A percentile compares a stretch with the other conserved stretches of the same genome.
Evolutionary conservation across 768 basidiomycete species (phyloP).

Genomic region (Paxillus involutus): DNA sequence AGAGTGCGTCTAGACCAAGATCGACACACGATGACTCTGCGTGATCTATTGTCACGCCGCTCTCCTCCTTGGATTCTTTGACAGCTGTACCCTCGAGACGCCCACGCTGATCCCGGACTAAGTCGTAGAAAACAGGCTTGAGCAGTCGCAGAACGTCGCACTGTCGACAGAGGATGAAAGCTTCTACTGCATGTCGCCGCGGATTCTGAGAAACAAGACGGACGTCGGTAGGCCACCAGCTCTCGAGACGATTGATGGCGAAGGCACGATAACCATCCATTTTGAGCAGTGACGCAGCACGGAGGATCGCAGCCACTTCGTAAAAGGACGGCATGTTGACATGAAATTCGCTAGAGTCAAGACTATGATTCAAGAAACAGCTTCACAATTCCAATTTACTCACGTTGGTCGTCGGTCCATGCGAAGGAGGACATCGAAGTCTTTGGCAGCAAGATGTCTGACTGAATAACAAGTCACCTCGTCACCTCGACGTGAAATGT

Average conservation of each 20-base stretch:
- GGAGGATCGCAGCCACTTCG: slow-evolving; percentile 33
- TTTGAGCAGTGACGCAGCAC: slow-evolving; percentile 32
- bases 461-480: background rate
- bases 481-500: background rate
- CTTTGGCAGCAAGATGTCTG: background rate
- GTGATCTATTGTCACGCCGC: background rate
- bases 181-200: slow-evolving; percentile 27
- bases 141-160: slow-evolving; percentile 29
- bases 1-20: background rate
- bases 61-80: background rate
- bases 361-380: background rate
- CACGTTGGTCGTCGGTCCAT: slow-evolving; percentile 1
- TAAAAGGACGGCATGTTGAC: slow-evolving; percentile 26
- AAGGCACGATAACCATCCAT: slow-evolving; percentile 32
- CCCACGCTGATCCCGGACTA: slow-evolving; percentile 13
- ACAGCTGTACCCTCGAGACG: background rate
- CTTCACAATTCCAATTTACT: background rate
- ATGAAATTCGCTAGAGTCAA: slow-evolving; percentile 20
- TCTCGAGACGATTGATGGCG: slow-evolving; percentile 27
- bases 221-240: slow-evolving; percentile 31
- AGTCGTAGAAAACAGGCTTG: slow-evolving; percentile 41
- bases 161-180: slow-evolving; percentile 33
- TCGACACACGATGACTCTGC: background rate
- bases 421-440: background rate
- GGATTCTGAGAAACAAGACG: slow-evolving; percentile 4